These are phyloP conservation scores for Hypoxylon sp. DNA, from an alignment of 2,329 filamentous ascomycete genomes.

Conservation along the genomic window DNA sequence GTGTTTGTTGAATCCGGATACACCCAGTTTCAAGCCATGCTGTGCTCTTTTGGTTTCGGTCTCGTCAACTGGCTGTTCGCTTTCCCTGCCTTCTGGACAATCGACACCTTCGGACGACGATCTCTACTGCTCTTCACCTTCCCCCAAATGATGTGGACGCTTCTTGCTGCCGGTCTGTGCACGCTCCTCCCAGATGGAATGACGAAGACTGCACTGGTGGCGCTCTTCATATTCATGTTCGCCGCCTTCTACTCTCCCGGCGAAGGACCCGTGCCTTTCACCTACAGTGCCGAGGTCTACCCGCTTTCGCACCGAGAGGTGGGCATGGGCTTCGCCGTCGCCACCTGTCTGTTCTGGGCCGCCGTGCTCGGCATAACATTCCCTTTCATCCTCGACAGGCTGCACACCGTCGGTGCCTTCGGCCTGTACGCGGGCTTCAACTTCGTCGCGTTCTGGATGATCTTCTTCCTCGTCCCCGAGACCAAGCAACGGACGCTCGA, in stretches of 20 bases:
- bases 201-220: slow-evolving; percentile 56
- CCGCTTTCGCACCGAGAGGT: slow-evolving; percentile 75
- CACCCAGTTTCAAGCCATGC: slow-evolving; percentile 61
- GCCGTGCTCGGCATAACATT: slow-evolving; percentile 71
- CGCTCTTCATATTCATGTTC: slow-evolving; percentile 68
- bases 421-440: slow-evolving; percentile 59
- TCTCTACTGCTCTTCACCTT: slow-evolving; percentile 71
- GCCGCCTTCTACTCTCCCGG: slow-evolving; percentile 70
- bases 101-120: slow-evolving; percentile 72
- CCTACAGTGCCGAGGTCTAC: slow-evolving; percentile 75
- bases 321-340: slow-evolving; percentile 75
- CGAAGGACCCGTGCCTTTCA: slow-evolving; percentile 74
- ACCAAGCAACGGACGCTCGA: slow-evolving; percentile 61
- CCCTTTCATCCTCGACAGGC: slow-evolving; percentile 60
- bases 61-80: slow-evolving; percentile 71
- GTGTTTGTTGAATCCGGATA: slow-evolving; percentile 68
- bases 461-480: slow-evolving; percentile 60
- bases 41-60: slow-evolving; percentile 72
- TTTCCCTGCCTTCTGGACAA: slow-evolving; percentile 71
- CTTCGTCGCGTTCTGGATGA: slow-evolving; percentile 55
- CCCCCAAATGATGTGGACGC: slow-evolving; percentile 72
- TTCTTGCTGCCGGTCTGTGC: slow-evolving; percentile 69
- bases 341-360: slow-evolving; percentile 69
- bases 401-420: slow-evolving; percentile 57
- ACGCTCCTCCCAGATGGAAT: slow-evolving; percentile 55